Evolutionary conservation across 352 stramenopile species (phyloP).

Genomic region (Globisporangium heterothallicum): DNA sequence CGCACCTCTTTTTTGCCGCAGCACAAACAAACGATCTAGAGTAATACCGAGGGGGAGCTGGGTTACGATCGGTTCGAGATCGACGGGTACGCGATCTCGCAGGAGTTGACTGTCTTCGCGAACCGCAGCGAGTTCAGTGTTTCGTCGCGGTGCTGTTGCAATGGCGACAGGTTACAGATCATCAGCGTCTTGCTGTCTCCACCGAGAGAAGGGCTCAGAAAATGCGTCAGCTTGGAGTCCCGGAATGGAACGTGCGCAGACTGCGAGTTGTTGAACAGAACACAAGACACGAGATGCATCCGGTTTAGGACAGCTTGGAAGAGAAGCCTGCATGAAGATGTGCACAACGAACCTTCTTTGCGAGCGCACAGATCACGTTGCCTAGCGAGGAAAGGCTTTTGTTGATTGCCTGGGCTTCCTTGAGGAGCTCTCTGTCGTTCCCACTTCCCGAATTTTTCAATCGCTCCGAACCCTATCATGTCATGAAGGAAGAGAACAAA

Average conservation of each 20-base stretch:
- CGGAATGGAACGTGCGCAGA: constrained; percentile 80
- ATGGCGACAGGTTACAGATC: constrained; percentile 87
- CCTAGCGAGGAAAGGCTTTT: constrained; percentile 82
- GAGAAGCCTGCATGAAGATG: too few relatives aligned
- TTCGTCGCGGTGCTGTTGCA: constrained; percentile 70
- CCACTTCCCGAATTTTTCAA: constrained; percentile 77
- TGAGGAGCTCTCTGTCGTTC: constrained; percentile 69
- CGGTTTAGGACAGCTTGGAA: too few relatives aligned
- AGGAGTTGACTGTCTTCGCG: constrained; percentile 86
- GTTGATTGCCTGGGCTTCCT: constrained; percentile 84
- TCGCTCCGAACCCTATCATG: constrained; percentile 65
- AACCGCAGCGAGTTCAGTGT: constrained; percentile 85
- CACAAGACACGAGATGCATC: neutral
- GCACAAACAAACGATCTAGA: too few relatives aligned
- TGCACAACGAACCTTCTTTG: constrained; percentile 69
- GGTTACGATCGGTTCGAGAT: constrained; percentile 32
- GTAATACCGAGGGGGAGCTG: neutral
- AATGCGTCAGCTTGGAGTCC: constrained; percentile 87
- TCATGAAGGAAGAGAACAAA: neutral
- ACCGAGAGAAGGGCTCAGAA: constrained; percentile 79
- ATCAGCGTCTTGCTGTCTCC: constrained; percentile 88
- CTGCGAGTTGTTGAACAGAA: constrained; percentile 21
- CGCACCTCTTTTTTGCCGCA: too few relatives aligned
- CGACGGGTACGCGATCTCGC: constrained; percentile 71
- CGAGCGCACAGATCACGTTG: constrained; percentile 79